phyloP scores from a whole-genome alignment of 495 filamentous ascomycete species.

The Aspergillus leporis region DNA sequence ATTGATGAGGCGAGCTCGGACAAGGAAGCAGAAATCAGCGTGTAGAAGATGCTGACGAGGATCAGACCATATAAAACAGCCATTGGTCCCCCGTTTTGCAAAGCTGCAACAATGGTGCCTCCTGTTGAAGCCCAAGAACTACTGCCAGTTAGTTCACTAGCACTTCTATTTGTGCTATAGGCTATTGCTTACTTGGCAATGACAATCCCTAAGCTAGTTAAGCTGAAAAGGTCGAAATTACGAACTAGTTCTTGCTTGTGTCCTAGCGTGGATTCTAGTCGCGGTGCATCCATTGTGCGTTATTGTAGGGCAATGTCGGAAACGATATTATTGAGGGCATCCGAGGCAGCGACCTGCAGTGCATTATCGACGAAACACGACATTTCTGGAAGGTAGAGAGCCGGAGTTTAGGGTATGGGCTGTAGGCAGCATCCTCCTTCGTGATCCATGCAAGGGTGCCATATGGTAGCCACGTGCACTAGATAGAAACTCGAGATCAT shows the following conservation, averaged over 20 bases:
- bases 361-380: neutral
- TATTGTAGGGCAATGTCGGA: neutral
- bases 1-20: constrained; percentile 68
- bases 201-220: constrained; percentile 47
- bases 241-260: constrained; percentile 45
- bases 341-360: neutral
- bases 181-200: constrained; percentile 38
- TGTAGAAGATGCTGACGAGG: constrained; percentile 19
- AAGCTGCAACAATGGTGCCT: constrained; percentile 44
- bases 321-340: neutral
- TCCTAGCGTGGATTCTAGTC: constrained; percentile 46
- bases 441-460: neutral
- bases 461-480: neutral
- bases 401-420: too few species aligned
- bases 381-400: too few species aligned
- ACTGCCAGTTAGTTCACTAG: neutral
- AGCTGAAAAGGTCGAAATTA: constrained; percentile 43
- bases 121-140: constrained; percentile 48
- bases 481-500: neutral
- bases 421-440: too few species aligned
- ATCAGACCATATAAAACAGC: constrained; percentile 8
- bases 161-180: neutral
- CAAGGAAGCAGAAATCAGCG: constrained; percentile 23
- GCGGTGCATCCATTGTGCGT: constrained; percentile 33
- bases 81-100: constrained; percentile 36